These are phyloP conservation scores for Diaporthe vaccinii DNA, from an alignment of 2,329 filamentous ascomycete species.

Conservation along the genomic window DNA sequence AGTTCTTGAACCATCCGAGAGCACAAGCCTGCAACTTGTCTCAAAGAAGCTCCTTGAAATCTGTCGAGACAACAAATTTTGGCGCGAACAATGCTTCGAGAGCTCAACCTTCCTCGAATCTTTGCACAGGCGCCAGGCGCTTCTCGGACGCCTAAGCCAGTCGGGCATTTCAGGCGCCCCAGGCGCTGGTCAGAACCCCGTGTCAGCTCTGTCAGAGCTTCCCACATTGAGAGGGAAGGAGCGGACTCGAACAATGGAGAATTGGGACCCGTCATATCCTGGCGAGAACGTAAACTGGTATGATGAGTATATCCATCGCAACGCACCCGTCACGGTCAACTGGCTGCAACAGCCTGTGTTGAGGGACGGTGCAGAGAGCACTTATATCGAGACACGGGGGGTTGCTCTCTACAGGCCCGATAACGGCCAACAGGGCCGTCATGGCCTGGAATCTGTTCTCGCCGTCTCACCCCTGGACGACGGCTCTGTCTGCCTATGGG, in stretches of 20 bases:
- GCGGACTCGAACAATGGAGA: slow-evolving; percentile 73
- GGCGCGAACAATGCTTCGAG: slow-evolving; percentile 82
- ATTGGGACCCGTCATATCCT: slow-evolving; percentile 86
- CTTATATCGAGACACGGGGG: slow-evolving; percentile 77
- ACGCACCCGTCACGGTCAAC: slow-evolving; percentile 79
- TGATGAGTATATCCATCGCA: slow-evolving; percentile 86
- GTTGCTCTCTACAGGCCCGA: slow-evolving; percentile 75
- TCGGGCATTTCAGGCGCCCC: neutral
- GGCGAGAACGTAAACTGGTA: slow-evolving; percentile 86
- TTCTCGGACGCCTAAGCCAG: slow-evolving; percentile 51
- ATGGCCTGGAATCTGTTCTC: slow-evolving; percentile 59
- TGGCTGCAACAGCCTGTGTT: slow-evolving; percentile 79
- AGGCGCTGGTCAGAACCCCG: neutral
- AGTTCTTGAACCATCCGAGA: slow-evolving; percentile 75
- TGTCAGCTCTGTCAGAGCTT: neutral
- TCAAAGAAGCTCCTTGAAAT: slow-evolving; percentile 76
- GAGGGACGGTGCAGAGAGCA: slow-evolving; percentile 55
- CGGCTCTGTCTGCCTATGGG: slow-evolving; percentile 90
- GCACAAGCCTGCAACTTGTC: slow-evolving; percentile 77
- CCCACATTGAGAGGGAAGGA: slow-evolving; percentile 51
- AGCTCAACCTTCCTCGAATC: slow-evolving; percentile 75
- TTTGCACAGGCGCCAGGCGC: slow-evolving; percentile 66
- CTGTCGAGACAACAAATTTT: slow-evolving; percentile 81
- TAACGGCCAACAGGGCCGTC: slow-evolving; percentile 64
- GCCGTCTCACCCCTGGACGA: slow-evolving; percentile 87